Evolutionary conservation across 306 rosid genomes (phyloP).

Genomic region (Corylus avellana): DNA sequence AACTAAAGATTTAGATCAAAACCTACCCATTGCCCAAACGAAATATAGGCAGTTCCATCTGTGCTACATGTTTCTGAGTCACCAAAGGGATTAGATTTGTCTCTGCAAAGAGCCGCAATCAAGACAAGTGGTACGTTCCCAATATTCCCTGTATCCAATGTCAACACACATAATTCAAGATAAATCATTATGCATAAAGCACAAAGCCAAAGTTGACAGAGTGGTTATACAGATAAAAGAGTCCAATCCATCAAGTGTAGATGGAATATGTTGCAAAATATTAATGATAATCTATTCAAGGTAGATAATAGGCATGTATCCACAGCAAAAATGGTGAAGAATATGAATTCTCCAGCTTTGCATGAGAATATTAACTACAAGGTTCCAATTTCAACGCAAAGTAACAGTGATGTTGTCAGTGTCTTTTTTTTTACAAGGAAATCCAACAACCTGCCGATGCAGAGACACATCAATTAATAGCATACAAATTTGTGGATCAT

Average conservation of each 20-base stretch:
- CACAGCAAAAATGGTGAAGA: not conserved
- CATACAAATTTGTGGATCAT: no score
- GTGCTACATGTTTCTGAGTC: constrained; percentile 70
- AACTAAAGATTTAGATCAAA: constrained; percentile 9
- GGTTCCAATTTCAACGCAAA: no score
- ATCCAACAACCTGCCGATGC: no score
- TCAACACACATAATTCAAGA: constrained; percentile 10
- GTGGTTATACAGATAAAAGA: not conserved
- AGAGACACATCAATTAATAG: no score
- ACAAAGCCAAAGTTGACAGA: constrained; percentile 14
- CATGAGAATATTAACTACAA: no score
- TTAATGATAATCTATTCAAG: not conserved
- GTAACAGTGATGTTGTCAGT: no score
- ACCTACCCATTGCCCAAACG: constrained; percentile 99
- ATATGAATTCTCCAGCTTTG: no score
- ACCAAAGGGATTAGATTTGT: constrained; percentile 78
- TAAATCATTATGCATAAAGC: constrained; percentile 12
- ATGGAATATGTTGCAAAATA: not conserved
- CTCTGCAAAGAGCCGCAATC: constrained; percentile 88
- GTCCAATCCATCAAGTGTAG: not conserved
- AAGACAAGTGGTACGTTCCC: constrained; percentile 98
- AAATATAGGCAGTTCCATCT: constrained; percentile 91
- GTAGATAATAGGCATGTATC: not conserved
- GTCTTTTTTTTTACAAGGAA: no score
- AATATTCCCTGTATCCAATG: constrained; percentile 73